These are phyloP conservation scores for Globisporangium radiosum DNA, from an alignment of 352 stramenopile genomes.

Conservation along the genomic window DNA sequence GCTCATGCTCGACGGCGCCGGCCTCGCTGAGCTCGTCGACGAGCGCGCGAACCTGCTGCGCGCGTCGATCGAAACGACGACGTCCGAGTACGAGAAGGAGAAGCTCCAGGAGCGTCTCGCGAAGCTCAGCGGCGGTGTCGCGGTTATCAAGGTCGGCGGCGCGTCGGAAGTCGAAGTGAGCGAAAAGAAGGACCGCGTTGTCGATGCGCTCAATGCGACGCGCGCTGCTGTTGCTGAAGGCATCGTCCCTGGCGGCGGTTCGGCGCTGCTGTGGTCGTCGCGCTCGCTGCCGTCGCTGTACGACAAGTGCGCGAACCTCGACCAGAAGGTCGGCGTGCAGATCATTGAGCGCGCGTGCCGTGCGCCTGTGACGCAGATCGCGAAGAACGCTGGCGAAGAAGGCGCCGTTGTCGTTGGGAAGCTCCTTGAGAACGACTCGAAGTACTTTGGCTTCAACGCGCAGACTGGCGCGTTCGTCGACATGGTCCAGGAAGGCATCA, in stretches of 20 bases:
- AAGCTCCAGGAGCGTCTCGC: slow-evolving; percentile 99
- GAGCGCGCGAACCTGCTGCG: slow-evolving; percentile 96
- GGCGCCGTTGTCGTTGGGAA: slow-evolving; percentile 98
- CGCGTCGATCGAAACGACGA: slow-evolving; percentile 93
- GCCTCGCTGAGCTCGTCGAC: slow-evolving; percentile 90
- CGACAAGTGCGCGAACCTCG: slow-evolving; percentile 91
- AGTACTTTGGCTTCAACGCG: slow-evolving; percentile 96
- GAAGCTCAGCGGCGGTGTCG: slow-evolving; percentile 98
- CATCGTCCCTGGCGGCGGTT: slow-evolving; percentile 98
- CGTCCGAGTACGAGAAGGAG: slow-evolving; percentile 99
- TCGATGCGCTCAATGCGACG: slow-evolving; percentile 99
- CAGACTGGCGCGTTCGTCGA: slow-evolving; percentile 96
- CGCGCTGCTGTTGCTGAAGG: slow-evolving; percentile 98
- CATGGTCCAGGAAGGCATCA: slow-evolving; percentile 98
- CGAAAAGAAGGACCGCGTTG: slow-evolving; percentile 99
- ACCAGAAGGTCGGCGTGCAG: slow-evolving; percentile 97
- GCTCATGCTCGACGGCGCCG: slow-evolving; percentile 95
- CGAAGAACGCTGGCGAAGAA: slow-evolving; percentile 97
- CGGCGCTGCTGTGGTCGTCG: slow-evolving; percentile 96
- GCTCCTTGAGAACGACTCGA: slow-evolving; percentile 94
- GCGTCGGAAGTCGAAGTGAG: slow-evolving; percentile 98
- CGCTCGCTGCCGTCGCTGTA: slow-evolving; percentile 88
- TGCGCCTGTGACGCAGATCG: slow-evolving; percentile 95
- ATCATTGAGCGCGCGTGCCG: slow-evolving; percentile 95
- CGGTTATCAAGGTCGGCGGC: slow-evolving; percentile 99